A percentile compares a stretch with the other conserved stretches of the same genome.
Conservation (phyloP, 2,329 filamentous ascomycete species). For the Metarhizium anisopliae region DNA sequence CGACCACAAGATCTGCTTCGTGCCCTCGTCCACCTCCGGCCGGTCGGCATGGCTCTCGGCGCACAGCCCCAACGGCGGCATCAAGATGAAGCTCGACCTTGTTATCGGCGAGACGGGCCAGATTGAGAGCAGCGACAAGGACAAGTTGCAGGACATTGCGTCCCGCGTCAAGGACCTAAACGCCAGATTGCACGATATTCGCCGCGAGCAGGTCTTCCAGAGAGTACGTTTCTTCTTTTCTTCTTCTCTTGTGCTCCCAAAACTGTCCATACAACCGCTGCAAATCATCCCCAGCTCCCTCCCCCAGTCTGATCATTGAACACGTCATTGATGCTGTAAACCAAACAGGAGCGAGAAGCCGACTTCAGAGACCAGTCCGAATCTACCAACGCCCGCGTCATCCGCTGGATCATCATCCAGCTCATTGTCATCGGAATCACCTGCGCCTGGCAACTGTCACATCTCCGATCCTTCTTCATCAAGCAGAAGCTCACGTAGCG, state of each 20-base stretch:
- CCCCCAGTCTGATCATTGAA: no score
- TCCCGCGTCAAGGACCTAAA: slow-evolving; percentile 86
- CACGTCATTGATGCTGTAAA: not conserved
- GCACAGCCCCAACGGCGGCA: slow-evolving; percentile 58
- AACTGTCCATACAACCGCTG: no score
- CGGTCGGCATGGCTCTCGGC: slow-evolving; percentile 63
- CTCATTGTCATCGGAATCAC: slow-evolving; percentile 74
- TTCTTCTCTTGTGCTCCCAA: not conserved
- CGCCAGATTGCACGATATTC: slow-evolving; percentile 74
- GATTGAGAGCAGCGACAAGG: slow-evolving; percentile 90
- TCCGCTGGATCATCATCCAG: slow-evolving; percentile 91
- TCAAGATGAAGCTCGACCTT: slow-evolving; percentile 80
- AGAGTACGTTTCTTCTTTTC: slow-evolving; percentile 46
- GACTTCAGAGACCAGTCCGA: slow-evolving; percentile 98
- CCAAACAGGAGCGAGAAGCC: slow-evolving; percentile 79
- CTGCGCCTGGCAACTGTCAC: slow-evolving; percentile 94
- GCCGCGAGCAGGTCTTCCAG: slow-evolving; percentile 94
- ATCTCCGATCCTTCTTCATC: slow-evolving; percentile 96
- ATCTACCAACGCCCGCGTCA: slow-evolving; percentile 79
- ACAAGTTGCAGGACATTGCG: slow-evolving; percentile 83
- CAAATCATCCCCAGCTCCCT: no score
- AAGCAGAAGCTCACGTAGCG: slow-evolving; percentile 93
- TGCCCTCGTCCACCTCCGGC: slow-evolving; percentile 64
- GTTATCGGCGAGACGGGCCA: slow-evolving; percentile 90
- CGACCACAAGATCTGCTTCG: slow-evolving; percentile 93